These are phyloP conservation scores for Barbarea vulgaris DNA, from an alignment of 345 rosid species.

Conservation along the genomic window DNA sequence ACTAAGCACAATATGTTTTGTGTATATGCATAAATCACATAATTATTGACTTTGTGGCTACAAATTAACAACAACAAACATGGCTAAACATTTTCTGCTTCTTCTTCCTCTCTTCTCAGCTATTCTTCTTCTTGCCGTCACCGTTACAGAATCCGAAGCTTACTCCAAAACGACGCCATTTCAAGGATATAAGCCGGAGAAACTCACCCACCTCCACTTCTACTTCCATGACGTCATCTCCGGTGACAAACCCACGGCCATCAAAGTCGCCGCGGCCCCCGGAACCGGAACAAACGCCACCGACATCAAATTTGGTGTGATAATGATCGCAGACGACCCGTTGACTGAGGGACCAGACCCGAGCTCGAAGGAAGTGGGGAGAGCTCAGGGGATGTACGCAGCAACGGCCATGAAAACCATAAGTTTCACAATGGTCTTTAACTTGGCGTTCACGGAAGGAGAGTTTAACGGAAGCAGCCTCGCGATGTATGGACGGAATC, in stretches of 20 bases:
- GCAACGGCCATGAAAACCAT: slow-evolving; percentile 40
- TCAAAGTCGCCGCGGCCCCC: slow-evolving; percentile 44
- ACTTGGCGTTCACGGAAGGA: slow-evolving; percentile 58
- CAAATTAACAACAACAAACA: slow-evolving; percentile 13
- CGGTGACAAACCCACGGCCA: slow-evolving; percentile 49
- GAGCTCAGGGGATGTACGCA: slow-evolving; percentile 59
- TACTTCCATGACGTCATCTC: slow-evolving; percentile 60
- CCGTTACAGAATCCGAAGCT: slow-evolving; percentile 20
- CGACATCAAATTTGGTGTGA: slow-evolving; percentile 43
- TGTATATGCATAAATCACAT: slow-evolving; percentile 1
- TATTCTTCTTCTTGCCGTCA: slow-evolving; percentile 23
- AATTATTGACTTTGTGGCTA: not conserved
- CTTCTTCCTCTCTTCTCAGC: slow-evolving; percentile 11
- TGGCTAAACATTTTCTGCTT: slow-evolving; percentile 8
- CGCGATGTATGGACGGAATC: slow-evolving; percentile 53
- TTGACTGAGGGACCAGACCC: slow-evolving; percentile 49
- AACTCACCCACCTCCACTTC: slow-evolving; percentile 56
- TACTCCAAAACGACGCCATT: slow-evolving; percentile 39
- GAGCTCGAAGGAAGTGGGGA: slow-evolving; percentile 55
- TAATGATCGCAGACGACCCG: slow-evolving; percentile 54
- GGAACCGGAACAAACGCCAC: slow-evolving; percentile 37
- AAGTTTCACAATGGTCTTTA: slow-evolving; percentile 52
- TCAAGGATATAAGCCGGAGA: slow-evolving; percentile 41
- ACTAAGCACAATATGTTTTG: not conserved
- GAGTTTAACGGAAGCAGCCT: slow-evolving; percentile 64